A percentile compares a stretch with the other conserved stretches of the same genome.
Evolutionary conservation across 208 protist species (phyloP).

Genomic region (Crithidia mellificae): DNA sequence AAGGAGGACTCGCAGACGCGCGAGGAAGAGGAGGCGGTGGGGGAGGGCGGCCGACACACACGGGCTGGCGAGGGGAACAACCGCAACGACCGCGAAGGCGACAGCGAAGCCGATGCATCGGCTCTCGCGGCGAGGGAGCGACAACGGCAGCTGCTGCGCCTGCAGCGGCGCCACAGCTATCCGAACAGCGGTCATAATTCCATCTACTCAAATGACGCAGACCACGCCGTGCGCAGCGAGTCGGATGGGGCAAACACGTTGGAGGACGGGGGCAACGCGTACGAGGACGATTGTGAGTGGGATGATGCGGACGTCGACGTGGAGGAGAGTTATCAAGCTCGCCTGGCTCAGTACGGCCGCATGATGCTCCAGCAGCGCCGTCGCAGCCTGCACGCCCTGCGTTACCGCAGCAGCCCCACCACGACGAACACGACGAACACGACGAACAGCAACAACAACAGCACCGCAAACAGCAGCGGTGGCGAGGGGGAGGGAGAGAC

Average conservation of each 20-base stretch:
- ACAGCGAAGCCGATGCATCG: too few species aligned
- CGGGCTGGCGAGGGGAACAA: too few species aligned
- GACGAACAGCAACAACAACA: background rate
- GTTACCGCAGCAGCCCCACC: conserved; percentile 3
- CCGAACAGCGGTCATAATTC: too few species aligned
- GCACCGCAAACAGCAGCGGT: background rate
- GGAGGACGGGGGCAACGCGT: too few species aligned
- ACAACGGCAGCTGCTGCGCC: background rate
- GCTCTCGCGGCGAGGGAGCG: background rate
- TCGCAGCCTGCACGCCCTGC: conserved; percentile 4
- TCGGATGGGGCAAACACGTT: too few species aligned
- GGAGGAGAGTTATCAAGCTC: conserved; percentile 5
- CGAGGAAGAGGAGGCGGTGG: conserved; percentile 15
- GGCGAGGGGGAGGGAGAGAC: background rate
- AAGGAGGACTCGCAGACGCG: background rate
- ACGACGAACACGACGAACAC: background rate
- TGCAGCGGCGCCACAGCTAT: too few species aligned
- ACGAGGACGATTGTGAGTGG: conserved; percentile 21
- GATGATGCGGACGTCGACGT: conserved; percentile 16
- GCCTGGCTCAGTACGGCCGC: conserved; percentile 14
- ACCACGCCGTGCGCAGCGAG: too few species aligned
- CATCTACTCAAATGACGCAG: too few species aligned
- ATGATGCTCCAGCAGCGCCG: conserved; percentile 18
- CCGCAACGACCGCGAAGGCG: too few species aligned
- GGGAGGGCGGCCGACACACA: too few species aligned